Conservation (phyloP, 1,284 basidiomycete species). For the Sporisorium scitamineum region DNA sequence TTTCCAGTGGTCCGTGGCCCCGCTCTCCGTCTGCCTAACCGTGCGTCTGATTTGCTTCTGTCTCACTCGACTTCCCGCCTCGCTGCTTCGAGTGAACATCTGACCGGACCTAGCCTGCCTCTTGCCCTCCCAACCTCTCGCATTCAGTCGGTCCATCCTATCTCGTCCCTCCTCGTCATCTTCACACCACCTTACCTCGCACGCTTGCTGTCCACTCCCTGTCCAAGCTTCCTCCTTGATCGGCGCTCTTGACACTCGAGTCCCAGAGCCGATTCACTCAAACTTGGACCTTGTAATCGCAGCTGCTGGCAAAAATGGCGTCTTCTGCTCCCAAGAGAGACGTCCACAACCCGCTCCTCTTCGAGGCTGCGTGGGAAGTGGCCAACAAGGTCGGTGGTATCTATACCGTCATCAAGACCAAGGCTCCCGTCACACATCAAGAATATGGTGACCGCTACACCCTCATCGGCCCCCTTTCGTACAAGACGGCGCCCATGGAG, state of each 20-base stretch:
- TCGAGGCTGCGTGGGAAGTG: constrained; percentile 67
- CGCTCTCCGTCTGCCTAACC: not conserved
- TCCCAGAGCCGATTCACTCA: not conserved
- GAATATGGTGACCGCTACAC: constrained; percentile 78
- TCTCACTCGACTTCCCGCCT: not conserved
- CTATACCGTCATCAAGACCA: constrained; percentile 99
- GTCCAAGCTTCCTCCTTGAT: not conserved
- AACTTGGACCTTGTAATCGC: not conserved
- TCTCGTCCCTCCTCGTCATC: not conserved
- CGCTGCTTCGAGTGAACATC: not conserved
- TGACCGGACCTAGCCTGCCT: not conserved
- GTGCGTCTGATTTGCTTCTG: no score
- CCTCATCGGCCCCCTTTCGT: constrained; percentile 91
- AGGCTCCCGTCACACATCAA: constrained; percentile 94
- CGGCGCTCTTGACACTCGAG: not conserved
- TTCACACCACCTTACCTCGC: not conserved
- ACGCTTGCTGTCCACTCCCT: not conserved
- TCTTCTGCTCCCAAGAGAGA: constrained; percentile 49
- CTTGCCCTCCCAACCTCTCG: not conserved
- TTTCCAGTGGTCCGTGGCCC: not conserved
- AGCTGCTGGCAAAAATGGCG: constrained; percentile 23
- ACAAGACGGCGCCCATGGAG: constrained; percentile 98
- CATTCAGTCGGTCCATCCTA: no score
- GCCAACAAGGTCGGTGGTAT: constrained; percentile 85
- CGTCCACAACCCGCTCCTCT: constrained; percentile 63